A percentile compares a stretch with the other conserved stretches of the same genome.
phyloP scores from a whole-genome alignment of 1,284 basidiomycete species.

The Leccinum pseudoinsigne region DNA sequence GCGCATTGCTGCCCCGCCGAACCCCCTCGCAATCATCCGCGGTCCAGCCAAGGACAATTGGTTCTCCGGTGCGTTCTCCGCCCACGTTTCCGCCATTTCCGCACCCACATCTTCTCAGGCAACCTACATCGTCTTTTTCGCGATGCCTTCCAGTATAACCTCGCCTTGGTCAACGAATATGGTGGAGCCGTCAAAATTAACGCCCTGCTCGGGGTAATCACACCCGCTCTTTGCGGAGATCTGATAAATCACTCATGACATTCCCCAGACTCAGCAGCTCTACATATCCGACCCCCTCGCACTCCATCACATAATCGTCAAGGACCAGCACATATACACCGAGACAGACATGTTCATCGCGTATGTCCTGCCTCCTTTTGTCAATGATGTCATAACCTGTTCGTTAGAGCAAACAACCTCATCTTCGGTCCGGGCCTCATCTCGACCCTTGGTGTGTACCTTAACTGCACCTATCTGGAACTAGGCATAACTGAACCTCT shows the following conservation, averaged over 20 bases:
- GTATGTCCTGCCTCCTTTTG: constrained; percentile 31
- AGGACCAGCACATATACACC: constrained; percentile 51
- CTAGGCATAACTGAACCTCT: too few relatives aligned
- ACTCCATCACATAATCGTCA: constrained; percentile 45
- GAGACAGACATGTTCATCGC: constrained; percentile 50
- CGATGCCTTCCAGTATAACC: constrained; percentile 48
- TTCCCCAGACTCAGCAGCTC: constrained; percentile 40
- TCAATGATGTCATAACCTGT: constrained; percentile 33
- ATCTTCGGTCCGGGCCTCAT: constrained; percentile 32
- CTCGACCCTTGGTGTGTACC: constrained; percentile 35
- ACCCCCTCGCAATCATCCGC: constrained; percentile 19
- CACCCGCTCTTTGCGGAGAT: background rate
- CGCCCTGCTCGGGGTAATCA: constrained; percentile 50
- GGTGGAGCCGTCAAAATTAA: constrained; percentile 50
- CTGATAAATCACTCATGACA: background rate
- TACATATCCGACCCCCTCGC: constrained; percentile 51
- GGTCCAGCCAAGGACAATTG: constrained; percentile 34
- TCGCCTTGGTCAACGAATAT: constrained; percentile 42
- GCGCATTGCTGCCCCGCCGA: constrained; percentile 11
- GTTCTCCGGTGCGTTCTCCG: constrained; percentile 38
- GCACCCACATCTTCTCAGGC: constrained; percentile 32
- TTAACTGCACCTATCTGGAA: too few relatives aligned
- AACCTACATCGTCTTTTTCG: constrained; percentile 50
- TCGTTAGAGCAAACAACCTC: constrained; percentile 32
- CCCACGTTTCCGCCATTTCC: background rate